Conservation (phyloP, 2,329 filamentous ascomycete species). For the Paraphoma chrysanthemicola region DNA sequence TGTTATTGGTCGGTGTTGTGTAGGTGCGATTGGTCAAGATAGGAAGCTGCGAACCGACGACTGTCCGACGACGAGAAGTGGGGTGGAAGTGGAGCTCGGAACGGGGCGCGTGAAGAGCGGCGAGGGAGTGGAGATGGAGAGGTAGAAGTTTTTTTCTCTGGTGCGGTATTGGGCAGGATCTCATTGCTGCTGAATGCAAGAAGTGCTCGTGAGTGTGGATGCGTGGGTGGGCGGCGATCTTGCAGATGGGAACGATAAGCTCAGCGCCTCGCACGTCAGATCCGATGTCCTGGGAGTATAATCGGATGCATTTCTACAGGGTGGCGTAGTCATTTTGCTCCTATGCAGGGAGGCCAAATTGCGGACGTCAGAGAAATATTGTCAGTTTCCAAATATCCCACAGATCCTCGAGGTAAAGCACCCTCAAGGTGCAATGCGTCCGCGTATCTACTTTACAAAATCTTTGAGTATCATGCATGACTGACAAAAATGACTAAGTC, state of each 20-base stretch:
- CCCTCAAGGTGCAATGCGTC: neutral
- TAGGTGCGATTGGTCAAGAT: conserved; percentile 28
- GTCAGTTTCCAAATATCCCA: neutral
- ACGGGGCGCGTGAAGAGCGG: neutral
- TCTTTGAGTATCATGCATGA: too few species aligned
- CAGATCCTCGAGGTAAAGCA: too few species aligned
- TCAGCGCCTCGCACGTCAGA: neutral
- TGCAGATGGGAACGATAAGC: neutral
- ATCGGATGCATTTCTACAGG: neutral
- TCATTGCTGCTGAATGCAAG: neutral
- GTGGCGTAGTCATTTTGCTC: too few species aligned
- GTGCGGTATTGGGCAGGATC: neutral
- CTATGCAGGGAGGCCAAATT: neutral
- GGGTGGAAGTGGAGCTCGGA: neutral
- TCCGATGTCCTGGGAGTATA: neutral
- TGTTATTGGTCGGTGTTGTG: conserved; percentile 3
- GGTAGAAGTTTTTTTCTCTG: neutral
- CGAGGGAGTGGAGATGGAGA: neutral
- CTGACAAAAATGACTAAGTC: too few species aligned
- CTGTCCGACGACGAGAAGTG: neutral
- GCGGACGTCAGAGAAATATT: neutral
- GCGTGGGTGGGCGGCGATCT: neutral
- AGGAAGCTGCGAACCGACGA: conserved; percentile 6
- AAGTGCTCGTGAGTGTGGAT: too few species aligned
- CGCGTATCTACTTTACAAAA: neutral